These are phyloP conservation scores for Entophlyctis luteolus DNA, from an alignment of 192 early-diverging fungal species.

Conservation along the genomic window DNA sequence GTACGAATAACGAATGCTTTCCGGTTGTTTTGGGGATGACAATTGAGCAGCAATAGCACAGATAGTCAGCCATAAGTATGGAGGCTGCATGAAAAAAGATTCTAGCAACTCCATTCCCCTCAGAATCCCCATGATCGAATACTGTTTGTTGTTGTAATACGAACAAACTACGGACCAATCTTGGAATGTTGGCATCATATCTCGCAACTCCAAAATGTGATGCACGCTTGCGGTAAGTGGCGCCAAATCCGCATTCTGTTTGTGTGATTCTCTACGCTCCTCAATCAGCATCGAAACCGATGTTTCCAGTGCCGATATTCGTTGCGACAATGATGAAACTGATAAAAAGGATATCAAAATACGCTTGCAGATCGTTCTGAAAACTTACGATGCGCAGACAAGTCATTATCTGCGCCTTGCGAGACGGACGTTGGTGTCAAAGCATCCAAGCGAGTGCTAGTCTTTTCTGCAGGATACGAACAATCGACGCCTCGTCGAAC, in stretches of 20 bases:
- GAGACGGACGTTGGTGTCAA: not conserved
- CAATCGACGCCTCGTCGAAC: not conserved
- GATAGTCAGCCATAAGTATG: not conserved
- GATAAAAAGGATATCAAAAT: not conserved
- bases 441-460: not conserved
- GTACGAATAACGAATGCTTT: not conserved
- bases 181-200: constrained; percentile 14
- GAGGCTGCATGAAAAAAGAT: not conserved
- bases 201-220: constrained; percentile 2
- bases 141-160: not conserved
- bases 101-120: not conserved
- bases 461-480: not conserved
- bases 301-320: not conserved
- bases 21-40: not conserved
- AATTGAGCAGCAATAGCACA: constrained; percentile 4
- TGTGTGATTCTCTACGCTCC: too few species aligned
- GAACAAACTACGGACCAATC: constrained; percentile 4
- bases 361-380: too few species aligned
- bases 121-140: not conserved
- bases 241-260: not conserved
- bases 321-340: not conserved
- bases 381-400: too few species aligned
- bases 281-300: too few species aligned
- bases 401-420: too few species aligned
- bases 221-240: not conserved